Evolutionary conservation across 2,329 filamentous ascomycete species (phyloP).

Genomic region (Dothiorella sarmentorum): DNA sequence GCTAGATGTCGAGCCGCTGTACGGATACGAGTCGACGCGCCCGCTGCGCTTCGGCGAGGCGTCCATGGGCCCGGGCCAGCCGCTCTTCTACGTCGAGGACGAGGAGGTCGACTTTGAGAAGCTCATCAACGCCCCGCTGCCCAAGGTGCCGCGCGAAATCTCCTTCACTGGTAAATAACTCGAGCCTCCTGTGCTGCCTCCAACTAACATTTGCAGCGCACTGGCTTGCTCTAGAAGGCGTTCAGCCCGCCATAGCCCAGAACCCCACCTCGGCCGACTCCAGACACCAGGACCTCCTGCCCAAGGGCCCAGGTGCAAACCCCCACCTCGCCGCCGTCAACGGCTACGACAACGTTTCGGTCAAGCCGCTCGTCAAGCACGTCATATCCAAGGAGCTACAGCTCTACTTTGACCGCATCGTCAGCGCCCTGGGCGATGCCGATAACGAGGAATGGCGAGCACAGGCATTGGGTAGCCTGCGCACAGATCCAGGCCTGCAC

Average conservation of each 20-base stretch:
- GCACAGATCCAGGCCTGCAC: conserved; percentile 87
- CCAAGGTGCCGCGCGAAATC: conserved; percentile 90
- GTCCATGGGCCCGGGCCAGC: conserved; percentile 87
- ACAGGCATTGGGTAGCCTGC: conserved; percentile 79
- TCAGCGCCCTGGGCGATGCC: conserved; percentile 82
- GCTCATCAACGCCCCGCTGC: conserved; percentile 91
- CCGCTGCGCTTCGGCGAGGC: conserved; percentile 91
- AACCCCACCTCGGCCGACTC: conserved; percentile 88
- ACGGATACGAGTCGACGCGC: conserved; percentile 90
- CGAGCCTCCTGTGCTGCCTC: no score
- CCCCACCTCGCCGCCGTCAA: conserved; percentile 77
- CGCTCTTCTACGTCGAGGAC: conserved; percentile 95
- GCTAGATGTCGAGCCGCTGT: conserved; percentile 89
- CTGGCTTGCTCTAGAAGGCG: conserved; percentile 96
- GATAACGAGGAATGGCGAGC: conserved; percentile 81
- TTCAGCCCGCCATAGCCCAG: conserved; percentile 93
- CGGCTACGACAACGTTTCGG: conserved; percentile 76
- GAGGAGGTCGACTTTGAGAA: conserved; percentile 99
- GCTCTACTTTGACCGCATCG: conserved; percentile 95
- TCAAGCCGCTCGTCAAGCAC: conserved; percentile 92
- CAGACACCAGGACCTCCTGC: conserved; percentile 76
- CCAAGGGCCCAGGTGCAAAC: conserved; percentile 87
- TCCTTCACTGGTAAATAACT: conserved; percentile 76
- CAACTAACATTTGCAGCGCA: conserved; percentile 77
- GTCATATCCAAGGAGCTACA: conserved; percentile 94